These are phyloP conservation scores for Coniferiporia weirii DNA, from an alignment of 1,284 basidiomycete genomes.

Conservation along the genomic window DNA sequence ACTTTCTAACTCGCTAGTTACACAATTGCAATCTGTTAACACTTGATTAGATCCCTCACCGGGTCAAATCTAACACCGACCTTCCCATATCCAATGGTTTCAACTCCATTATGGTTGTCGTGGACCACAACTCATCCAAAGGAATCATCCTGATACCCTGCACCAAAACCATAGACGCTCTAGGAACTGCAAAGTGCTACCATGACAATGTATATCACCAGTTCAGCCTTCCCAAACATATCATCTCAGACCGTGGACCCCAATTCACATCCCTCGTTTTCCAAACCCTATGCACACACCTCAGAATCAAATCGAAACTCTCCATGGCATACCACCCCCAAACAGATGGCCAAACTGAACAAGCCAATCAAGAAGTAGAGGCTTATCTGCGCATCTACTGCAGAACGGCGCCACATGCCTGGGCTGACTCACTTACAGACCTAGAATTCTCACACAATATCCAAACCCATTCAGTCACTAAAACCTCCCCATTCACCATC, in stretches of 20 bases:
- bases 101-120: too few species aligned
- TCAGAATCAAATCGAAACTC: constrained; percentile 17
- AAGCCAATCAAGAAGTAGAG: constrained; percentile 26
- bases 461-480: too few species aligned
- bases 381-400: constrained; percentile 15
- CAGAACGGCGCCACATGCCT: constrained; percentile 28
- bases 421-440: constrained; percentile 25
- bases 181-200: not conserved
- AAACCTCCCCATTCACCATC: too few species aligned
- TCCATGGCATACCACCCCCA: constrained; percentile 25
- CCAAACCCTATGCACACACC: constrained; percentile 6
- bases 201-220: not conserved
- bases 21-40: too few species aligned
- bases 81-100: too few species aligned
- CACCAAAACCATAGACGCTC: constrained; percentile 25
- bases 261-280: constrained; percentile 20
- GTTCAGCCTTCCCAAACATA: not conserved
- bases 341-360: constrained; percentile 28
- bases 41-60: too few species aligned
- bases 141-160: too few species aligned
- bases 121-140: too few species aligned
- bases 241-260: constrained; percentile 21
- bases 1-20: too few species aligned
- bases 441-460: too few species aligned
- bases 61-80: constrained; percentile 34